These are phyloP conservation scores for Lignosus rhinocerotis DNA, from an alignment of 1,284 basidiomycete genomes.

Conservation along the genomic window DNA sequence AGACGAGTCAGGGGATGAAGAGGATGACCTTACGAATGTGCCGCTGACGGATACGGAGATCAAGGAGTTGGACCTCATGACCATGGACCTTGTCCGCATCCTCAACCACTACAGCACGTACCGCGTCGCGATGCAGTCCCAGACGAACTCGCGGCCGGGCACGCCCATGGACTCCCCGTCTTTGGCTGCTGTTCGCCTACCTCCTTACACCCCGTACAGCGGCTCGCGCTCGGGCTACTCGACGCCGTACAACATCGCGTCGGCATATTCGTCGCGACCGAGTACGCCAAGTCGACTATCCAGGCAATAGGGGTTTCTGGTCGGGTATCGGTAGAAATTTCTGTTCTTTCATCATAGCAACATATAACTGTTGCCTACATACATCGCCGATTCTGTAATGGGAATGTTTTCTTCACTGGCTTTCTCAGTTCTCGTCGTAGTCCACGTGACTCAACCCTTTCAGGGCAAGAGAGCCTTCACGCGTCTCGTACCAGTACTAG, in stretches of 20 bases:
- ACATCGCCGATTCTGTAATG: slow-evolving; percentile 11
- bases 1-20: slow-evolving; percentile 63
- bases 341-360: slow-evolving; percentile 10
- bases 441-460: background rate
- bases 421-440: background rate
- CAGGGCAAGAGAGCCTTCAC: background rate
- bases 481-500: background rate
- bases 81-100: slow-evolving; percentile 72
- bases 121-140: slow-evolving; percentile 53
- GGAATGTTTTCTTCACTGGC: background rate
- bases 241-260: slow-evolving; percentile 50
- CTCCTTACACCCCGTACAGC: slow-evolving; percentile 22
- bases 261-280: slow-evolving; percentile 59
- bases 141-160: slow-evolving; percentile 60
- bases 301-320: slow-evolving; percentile 11
- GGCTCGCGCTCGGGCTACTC: slow-evolving; percentile 37
- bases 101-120: slow-evolving; percentile 68
- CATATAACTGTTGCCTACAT: slow-evolving; percentile 11
- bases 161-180: slow-evolving; percentile 58
- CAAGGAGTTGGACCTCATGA: slow-evolving; percentile 73
- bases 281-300: slow-evolving; percentile 60
- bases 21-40: slow-evolving; percentile 42
- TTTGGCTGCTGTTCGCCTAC: slow-evolving; percentile 36
- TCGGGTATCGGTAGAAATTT: background rate
- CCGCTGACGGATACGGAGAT: slow-evolving; percentile 67